Evolutionary conservation across 805 yeast species (phyloP).

Genomic region (Myxozyma nipponensis): DNA sequence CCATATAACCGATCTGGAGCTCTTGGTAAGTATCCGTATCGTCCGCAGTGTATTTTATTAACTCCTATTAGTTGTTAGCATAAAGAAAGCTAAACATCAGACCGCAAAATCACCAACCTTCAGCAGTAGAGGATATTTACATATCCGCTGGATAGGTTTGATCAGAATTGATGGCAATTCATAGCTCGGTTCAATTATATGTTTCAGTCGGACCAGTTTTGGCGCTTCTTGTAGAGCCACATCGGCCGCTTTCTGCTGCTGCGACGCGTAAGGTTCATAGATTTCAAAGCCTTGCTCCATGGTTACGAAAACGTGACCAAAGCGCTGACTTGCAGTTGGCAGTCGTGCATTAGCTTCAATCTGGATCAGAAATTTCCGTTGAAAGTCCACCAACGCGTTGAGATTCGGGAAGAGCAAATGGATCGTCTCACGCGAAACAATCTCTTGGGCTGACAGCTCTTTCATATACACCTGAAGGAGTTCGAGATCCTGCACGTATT

Average conservation of each 20-base stretch:
- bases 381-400: constrained; percentile 81
- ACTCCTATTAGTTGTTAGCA: constrained; percentile 40
- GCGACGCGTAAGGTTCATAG: constrained; percentile 92
- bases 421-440: constrained; percentile 72
- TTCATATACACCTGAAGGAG: constrained; percentile 58
- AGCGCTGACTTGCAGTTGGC: constrained; percentile 70
- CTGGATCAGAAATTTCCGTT: constrained; percentile 82
- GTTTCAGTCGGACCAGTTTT: constrained; percentile 46
- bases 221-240: constrained; percentile 60
- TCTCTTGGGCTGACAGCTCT: constrained; percentile 61
- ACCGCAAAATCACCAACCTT: constrained; percentile 19
- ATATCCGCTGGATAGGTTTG: constrained; percentile 94
- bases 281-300: constrained; percentile 75
- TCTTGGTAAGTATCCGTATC: constrained; percentile 59
- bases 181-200: constrained; percentile 72
- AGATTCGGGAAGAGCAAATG: constrained; percentile 82
- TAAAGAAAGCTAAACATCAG: neutral
- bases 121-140: constrained; percentile 85
- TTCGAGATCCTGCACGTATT: constrained; percentile 88
- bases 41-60: constrained; percentile 60
- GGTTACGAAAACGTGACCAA: constrained; percentile 84
- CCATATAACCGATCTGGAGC: constrained; percentile 61
- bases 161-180: constrained; percentile 85
- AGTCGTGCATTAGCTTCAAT: constrained; percentile 80
- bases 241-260: constrained; percentile 82